phyloP scores from a whole-genome alignment of 192 early-diverging fungal species.

The Coemansia sp. region DNA sequence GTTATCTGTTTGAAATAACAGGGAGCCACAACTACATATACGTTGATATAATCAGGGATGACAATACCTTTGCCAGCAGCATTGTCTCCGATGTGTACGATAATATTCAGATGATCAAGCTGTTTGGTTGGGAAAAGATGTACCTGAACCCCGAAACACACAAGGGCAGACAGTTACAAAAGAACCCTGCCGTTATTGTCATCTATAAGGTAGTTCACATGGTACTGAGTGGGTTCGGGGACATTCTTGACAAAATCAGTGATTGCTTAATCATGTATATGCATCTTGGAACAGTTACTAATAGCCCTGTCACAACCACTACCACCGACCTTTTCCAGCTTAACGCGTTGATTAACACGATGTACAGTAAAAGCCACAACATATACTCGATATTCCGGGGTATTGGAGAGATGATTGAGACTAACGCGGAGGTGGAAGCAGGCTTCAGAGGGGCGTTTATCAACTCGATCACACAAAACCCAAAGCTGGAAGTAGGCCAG shows the following conservation, averaged over 20 bases:
- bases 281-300: background rate
- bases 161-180: conserved; percentile 1
- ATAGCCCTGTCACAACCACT: background rate
- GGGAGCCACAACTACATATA: background rate
- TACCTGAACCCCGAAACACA: conserved; percentile 9
- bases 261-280: conserved; percentile 10
- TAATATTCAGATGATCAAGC: conserved; percentile 19
- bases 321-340: background rate
- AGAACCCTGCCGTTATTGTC: conserved; percentile 2
- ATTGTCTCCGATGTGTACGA: conserved; percentile 11
- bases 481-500: background rate
- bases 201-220: background rate
- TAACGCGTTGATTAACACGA: too few relatives aligned
- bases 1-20: background rate
- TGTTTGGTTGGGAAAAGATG: conserved; percentile 26
- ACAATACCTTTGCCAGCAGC: background rate
- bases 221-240: background rate
- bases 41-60: background rate
- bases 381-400: background rate
- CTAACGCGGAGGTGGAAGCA: conserved; percentile 2
- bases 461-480: conserved; percentile 6
- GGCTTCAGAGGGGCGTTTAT: conserved; percentile 18
- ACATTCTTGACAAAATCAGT: conserved; percentile 4
- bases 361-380: too few relatives aligned
- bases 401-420: background rate